Base-by-base conservation (phyloP, 352 stramenopile species). In the Globisporangium recalcitrans region DNA sequence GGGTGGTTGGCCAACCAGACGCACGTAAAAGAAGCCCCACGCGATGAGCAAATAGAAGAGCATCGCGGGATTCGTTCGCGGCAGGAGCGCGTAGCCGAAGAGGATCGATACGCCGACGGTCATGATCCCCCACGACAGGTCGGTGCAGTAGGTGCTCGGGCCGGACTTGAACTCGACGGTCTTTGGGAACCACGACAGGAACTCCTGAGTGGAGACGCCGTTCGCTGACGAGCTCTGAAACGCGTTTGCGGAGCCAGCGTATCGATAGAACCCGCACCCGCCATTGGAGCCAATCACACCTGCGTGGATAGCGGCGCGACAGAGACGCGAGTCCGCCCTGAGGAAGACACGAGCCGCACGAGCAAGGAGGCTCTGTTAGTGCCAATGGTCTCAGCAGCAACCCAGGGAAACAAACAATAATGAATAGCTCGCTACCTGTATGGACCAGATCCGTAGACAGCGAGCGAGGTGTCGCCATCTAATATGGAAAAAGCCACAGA, bases 101-200 rank as follows among this genome's bases (percentile, higher is more conserved):
- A 69, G 64, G 8, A 69, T 13, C n/a, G 74, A n/a, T 4, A 78
- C 52, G 0, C 73, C 79, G 19, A 81, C 52, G 0, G 64, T 53
- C 10, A 94, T 52, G 62, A 94, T 91, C 52, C 68, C 69, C 82
- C 80, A 94, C 21, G 81, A 89, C 42, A 94, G 65, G 56, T 94
- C 85, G 24, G 69, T 78, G 69, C 85, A 94, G 65, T 78, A 74
- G 10, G 26, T 46, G 48, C 82, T 90, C 3, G 74, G 55, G 13
- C 68, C 72, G 32, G 74, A 59, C 62, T 85, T 67, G 59, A 94
- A 94, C 58, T 88, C 77, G 38, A 94, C 73, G 19, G 78, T 91
- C 66, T 93, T 94, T 8, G 85, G 85, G 64, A 94, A 94, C 83
- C 83, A 94, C 7, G 81, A 89, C 2, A 68, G 21, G 53, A 80